Base-by-base conservation (phyloP, 1,139 yeast species). In the Schwanniomyces etchellsii region DNA sequence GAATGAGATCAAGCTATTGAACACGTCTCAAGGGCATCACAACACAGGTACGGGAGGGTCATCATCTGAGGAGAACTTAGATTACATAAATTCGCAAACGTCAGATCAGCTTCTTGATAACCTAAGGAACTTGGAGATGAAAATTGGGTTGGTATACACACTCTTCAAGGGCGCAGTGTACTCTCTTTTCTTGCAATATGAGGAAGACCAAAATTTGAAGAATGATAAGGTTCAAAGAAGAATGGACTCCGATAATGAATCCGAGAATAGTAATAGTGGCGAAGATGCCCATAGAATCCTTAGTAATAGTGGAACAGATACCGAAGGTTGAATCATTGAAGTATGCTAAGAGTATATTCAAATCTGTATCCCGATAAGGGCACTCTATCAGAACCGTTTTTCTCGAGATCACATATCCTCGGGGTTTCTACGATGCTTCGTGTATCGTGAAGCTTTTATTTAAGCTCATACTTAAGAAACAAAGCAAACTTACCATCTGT, bases 131-230 rank as follows among this genome's bases (percentile, higher is more conserved):
- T 58, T 81, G 31, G 88, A 81, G 48, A 66, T 72, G 39, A 76
- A 77, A 39, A 60, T 80, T n/a, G 78, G 80, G 1, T 55, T 79
- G 35, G 76, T 80, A 3, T 76, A 81, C 32, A 80, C 85, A 0
- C 53, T 77, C 27, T 75, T 80, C 57, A 77, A 78, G 42, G 79
- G 82, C 5, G 81, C 86, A 11, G 85, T 80, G 2, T 80, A 79
- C 47, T 72, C 79, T 4, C 50, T 71, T 39, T 73, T 66, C 39
- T 49, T 62, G 39, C 76, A 67, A 41, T 64, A 64, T 36, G 69
- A 54, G 26, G 52, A 47, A 27, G 43, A 38, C 15, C 35, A 32
- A 24, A 32, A 32, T 23, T 26, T 32, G 24, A 37, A 35, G 24
- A 28, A 27, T 11, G 36, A 42, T 21, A 37, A 33, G 12, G 34